Base-by-base conservation (phyloP, 1,284 basidiomycete genomes). In the Naganishia sp. region DNA sequence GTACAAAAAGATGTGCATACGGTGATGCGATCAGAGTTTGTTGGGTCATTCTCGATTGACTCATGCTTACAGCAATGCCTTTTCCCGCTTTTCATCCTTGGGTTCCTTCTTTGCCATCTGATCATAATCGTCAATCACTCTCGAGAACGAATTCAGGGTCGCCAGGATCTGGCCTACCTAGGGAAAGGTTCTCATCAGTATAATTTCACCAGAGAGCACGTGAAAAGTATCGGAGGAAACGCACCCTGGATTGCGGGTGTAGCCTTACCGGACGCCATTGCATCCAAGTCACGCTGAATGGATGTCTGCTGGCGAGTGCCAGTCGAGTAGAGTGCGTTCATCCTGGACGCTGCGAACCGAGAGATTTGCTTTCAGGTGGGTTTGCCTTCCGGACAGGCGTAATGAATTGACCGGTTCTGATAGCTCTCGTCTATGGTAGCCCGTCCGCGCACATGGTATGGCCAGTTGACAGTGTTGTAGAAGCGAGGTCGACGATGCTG, bases 81-180 rank as follows among this genome's bases (percentile, higher is more conserved):
- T 97, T 82, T 95, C 93, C 77, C 92, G 87, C 80, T 95, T 95
- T 48, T 90, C 88, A 72, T 91, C 92, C 63, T 95, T 90, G 74
- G 96, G 92, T 78, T 97, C 94, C 70, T 93, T 85, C 81, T 89
- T 90, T 0, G 90, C 91, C 90, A 97, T 93, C 13, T 90, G 89
- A 75, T 96, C 94, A 75, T 95, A 97, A 75, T 98, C 94, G 72
- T 96, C 93, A 70, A 96, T 87, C 64, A 94, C 92, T 65, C 94
- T 83, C 64, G 90, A 87, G 83, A 97, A 88, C 1, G 92, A 92
- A n/a, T 91, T 86, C 21, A 98, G 82, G 16, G 92, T 93, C 33
- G 94, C 93, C 43, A 90, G 90, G 80, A 97, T 92, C 84, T 96
- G 94, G 78, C 93, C 93, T 95, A 66, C 68, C 64, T 54, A 31